Conservation (phyloP, 495 filamentous ascomycete genomes). For the Daldinia childiae region DNA sequence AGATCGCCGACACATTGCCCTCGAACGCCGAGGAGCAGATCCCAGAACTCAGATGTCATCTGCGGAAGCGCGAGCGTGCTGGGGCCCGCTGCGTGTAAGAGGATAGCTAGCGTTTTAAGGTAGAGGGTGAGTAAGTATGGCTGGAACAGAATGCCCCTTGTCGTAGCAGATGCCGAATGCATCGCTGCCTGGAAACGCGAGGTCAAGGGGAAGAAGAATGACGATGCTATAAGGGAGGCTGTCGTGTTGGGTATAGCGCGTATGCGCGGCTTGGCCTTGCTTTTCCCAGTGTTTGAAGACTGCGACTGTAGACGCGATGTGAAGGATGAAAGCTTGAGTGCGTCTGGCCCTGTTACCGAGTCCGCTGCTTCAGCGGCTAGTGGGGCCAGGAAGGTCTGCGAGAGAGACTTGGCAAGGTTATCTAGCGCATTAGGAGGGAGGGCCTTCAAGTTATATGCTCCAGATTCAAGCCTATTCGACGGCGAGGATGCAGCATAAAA, state of each 20-base stretch:
- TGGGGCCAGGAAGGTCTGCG: constrained; percentile 77
- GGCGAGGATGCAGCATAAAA: constrained; percentile 49
- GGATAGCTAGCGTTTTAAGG: constrained; percentile 71
- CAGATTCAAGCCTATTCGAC: constrained; percentile 29
- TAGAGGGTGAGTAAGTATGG: constrained; percentile 68
- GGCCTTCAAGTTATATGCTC: constrained; percentile 51
- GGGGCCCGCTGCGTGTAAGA: constrained; percentile 73
- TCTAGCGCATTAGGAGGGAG: constrained; percentile 68
- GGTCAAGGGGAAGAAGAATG: constrained; percentile 84
- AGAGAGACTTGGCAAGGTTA: constrained; percentile 67
- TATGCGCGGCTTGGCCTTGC: constrained; percentile 59
- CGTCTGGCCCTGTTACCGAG: constrained; percentile 76
- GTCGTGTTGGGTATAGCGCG: constrained; percentile 78
- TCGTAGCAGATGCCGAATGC: constrained; percentile 53
- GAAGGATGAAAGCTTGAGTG: constrained; percentile 75
- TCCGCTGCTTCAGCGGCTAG: constrained; percentile 78
- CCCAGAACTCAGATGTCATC: constrained; percentile 77
- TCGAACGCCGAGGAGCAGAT: constrained; percentile 63
- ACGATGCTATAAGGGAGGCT: constrained; percentile 73
- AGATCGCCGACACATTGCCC: constrained; percentile 64
- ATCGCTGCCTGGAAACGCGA: constrained; percentile 66
- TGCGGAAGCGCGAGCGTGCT: constrained; percentile 68
- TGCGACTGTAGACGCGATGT: constrained; percentile 52
- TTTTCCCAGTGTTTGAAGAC: constrained; percentile 22
- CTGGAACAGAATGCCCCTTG: constrained; percentile 63